These are phyloP conservation scores for Shiraia bambusicola DNA, from an alignment of 2,329 filamentous ascomycete genomes.

Conservation along the genomic window DNA sequence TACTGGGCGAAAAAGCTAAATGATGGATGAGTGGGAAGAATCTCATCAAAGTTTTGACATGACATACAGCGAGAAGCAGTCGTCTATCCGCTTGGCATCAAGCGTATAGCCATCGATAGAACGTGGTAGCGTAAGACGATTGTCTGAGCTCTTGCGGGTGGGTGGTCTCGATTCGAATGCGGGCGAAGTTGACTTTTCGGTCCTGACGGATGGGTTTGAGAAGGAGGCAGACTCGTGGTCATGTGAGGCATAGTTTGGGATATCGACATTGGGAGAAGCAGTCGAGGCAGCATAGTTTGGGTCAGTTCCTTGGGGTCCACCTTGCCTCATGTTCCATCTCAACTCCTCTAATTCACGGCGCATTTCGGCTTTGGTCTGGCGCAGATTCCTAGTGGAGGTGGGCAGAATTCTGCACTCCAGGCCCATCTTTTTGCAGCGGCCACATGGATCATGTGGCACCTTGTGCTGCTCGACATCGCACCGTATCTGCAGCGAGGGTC, in stretches of 20 bases:
- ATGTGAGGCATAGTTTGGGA: constrained; percentile 28
- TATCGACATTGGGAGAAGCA: constrained; percentile 31
- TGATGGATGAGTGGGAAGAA: constrained; percentile 12
- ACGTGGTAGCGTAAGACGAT: constrained; percentile 27
- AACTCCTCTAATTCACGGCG: constrained; percentile 40
- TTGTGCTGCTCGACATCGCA: constrained; percentile 44
- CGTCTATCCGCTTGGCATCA: constrained; percentile 36
- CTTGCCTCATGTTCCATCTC: constrained; percentile 39
- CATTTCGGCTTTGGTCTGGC: constrained; percentile 44
- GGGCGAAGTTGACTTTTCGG: constrained; percentile 34
- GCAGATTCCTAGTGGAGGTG: constrained; percentile 40
- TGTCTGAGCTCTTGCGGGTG: constrained; percentile 25
- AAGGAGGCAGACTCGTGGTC: constrained; percentile 29
- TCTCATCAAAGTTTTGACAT: neutral
- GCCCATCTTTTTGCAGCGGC: constrained; percentile 40
- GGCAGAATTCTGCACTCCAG: constrained; percentile 41
- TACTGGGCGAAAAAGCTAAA: constrained; percentile 41
- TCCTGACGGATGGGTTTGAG: constrained; percentile 30
- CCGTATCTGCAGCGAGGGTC: constrained; percentile 34
- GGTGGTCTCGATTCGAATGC: constrained; percentile 28
- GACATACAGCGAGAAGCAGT: constrained; percentile 38
- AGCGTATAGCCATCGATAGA: constrained; percentile 36
- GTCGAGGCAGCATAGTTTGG: constrained; percentile 29
- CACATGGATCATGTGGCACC: constrained; percentile 40
- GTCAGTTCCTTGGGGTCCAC: constrained; percentile 17